Evolutionary conservation across 495 filamentous ascomycete species (phyloP).

Genomic region (Xanthoparmelia taractica): DNA sequence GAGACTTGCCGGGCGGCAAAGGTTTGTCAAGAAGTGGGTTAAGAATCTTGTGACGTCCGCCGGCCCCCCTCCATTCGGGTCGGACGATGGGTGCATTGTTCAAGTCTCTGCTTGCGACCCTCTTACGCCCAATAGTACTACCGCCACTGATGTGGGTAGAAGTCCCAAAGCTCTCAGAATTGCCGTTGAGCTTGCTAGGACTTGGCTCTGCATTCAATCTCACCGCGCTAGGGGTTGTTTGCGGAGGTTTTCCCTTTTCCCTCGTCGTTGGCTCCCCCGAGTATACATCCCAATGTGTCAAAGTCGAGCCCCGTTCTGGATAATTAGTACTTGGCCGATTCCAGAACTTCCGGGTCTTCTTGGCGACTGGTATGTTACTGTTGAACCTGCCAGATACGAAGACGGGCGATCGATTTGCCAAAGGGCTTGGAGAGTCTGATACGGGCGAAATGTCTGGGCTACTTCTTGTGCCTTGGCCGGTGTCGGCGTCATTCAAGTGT

Average conservation of each 20-base stretch:
- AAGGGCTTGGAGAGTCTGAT: slow-evolving; percentile 29
- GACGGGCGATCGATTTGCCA: slow-evolving; percentile 12
- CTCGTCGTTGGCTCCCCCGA: slow-evolving; percentile 42
- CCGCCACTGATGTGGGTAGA: slow-evolving; percentile 28
- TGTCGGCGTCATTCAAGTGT: slow-evolving; percentile 13
- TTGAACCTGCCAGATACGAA: slow-evolving; percentile 16
- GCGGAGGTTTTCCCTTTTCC: slow-evolving; percentile 30
- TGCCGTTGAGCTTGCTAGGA: slow-evolving; percentile 12
- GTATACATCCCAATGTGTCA: slow-evolving; percentile 43
- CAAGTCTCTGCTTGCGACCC: slow-evolving; percentile 19
- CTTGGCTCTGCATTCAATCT: slow-evolving; percentile 21
- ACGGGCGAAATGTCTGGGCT: slow-evolving; percentile 44
- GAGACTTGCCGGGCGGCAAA: slow-evolving; percentile 24
- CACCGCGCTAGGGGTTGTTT: slow-evolving; percentile 25
- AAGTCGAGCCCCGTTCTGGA: slow-evolving; percentile 17
- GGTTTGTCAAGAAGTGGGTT: slow-evolving; percentile 29
- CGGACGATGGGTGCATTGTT: slow-evolving; percentile 31
- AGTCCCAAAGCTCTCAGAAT: slow-evolving; percentile 18
- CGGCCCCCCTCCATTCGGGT: slow-evolving; percentile 46
- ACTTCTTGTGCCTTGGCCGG: slow-evolving; percentile 16
- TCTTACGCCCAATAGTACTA: slow-evolving; percentile 21
- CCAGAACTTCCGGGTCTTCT: slow-evolving; percentile 24
- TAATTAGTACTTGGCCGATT: slow-evolving; percentile 20
- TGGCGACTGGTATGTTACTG: slow-evolving; percentile 26
- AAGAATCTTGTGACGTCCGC: slow-evolving; percentile 41